phyloP scores from a whole-genome alignment of 2,329 filamentous ascomycete genomes.

The Hypoxylon sp. region DNA sequence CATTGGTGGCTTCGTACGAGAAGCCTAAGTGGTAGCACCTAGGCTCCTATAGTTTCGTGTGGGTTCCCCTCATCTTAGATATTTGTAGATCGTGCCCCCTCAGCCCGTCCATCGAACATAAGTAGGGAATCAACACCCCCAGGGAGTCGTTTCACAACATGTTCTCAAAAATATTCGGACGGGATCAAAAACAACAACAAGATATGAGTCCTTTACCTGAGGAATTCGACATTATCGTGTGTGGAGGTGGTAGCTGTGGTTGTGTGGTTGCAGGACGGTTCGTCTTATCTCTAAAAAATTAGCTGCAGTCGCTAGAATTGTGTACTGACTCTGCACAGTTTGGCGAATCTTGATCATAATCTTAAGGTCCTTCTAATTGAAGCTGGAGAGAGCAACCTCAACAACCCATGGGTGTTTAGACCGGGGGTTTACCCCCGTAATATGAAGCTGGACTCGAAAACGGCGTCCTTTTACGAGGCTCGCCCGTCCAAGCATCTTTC shows the following conservation, averaged over 20 bases:
- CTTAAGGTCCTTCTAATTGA: constrained; percentile 70
- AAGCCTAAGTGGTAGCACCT: constrained; percentile 25
- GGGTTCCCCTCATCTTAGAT: constrained; percentile 47
- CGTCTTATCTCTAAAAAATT: constrained; percentile 37
- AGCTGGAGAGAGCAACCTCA: constrained; percentile 66
- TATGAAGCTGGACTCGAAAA: constrained; percentile 83
- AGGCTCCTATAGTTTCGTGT: constrained; percentile 33
- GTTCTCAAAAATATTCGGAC: constrained; percentile 43
- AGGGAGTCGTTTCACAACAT: constrained; percentile 35
- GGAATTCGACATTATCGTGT: constrained; percentile 86
- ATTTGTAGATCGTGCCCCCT: constrained; percentile 44
- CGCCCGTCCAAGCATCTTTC: constrained; percentile 80
- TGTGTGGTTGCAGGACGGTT: constrained; percentile 72
- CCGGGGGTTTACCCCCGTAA: constrained; percentile 84
- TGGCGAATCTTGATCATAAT: constrained; percentile 83
- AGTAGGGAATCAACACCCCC: constrained; percentile 41
- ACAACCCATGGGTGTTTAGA: constrained; percentile 84
- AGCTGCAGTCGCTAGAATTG: constrained; percentile 31
- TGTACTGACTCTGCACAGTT: constrained; percentile 62
- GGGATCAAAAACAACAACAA: constrained; percentile 37
- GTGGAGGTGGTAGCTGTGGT: constrained; percentile 79
- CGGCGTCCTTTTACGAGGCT: constrained; percentile 85
- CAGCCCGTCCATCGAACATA: constrained; percentile 45
- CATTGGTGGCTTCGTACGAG: constrained; percentile 46
- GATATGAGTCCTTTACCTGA: constrained; percentile 70